Evolutionary conservation across 805 yeast genomes (phyloP).

Genomic region (Candida insectalens): DNA sequence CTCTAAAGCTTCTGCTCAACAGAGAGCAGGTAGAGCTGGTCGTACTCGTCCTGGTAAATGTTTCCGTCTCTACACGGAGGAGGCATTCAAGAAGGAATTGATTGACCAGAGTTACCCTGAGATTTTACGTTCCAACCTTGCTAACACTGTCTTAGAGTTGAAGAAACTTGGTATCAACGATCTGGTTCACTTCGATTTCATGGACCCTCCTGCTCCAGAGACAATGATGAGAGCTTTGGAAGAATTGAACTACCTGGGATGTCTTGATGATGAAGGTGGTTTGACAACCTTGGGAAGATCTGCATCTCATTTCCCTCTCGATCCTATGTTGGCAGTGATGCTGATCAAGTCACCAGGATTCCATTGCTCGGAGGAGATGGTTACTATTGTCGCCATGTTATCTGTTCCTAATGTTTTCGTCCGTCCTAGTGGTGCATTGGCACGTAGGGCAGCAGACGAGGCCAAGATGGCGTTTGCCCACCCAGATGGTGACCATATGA

Average conservation of each 20-base stretch:
- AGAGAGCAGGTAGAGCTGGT: constrained; percentile 97
- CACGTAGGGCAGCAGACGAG: constrained; percentile 85
- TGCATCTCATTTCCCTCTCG: constrained; percentile 90
- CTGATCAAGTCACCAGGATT: constrained; percentile 80
- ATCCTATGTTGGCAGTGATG: constrained; percentile 92
- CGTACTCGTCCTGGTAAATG: constrained; percentile 97
- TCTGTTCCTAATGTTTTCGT: constrained; percentile 93
- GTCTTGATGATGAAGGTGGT: constrained; percentile 87
- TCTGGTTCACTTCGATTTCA: constrained; percentile 93
- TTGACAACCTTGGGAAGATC: constrained; percentile 81
- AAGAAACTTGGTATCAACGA: constrained; percentile 94
- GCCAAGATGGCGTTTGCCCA: constrained; percentile 82
- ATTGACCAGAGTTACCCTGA: constrained; percentile 96
- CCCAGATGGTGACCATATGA: constrained; percentile 91
- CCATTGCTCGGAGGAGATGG: constrained; percentile 79
- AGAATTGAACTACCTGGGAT: constrained; percentile 82
- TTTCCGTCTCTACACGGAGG: constrained; percentile 92
- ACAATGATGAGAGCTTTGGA: constrained; percentile 99
- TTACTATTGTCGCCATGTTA: constrained; percentile 80
- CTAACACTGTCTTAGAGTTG: constrained; percentile 85
- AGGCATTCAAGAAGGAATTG: constrained; percentile 87
- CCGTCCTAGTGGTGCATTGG: constrained; percentile 79
- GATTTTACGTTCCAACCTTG: constrained; percentile 80
- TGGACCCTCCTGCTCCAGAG: constrained; percentile 99
- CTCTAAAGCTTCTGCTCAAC: constrained; percentile 92